These are phyloP conservation scores for Beauveria brongniartii DNA, from an alignment of 2,329 filamentous ascomycete genomes.

Conservation along the genomic window DNA sequence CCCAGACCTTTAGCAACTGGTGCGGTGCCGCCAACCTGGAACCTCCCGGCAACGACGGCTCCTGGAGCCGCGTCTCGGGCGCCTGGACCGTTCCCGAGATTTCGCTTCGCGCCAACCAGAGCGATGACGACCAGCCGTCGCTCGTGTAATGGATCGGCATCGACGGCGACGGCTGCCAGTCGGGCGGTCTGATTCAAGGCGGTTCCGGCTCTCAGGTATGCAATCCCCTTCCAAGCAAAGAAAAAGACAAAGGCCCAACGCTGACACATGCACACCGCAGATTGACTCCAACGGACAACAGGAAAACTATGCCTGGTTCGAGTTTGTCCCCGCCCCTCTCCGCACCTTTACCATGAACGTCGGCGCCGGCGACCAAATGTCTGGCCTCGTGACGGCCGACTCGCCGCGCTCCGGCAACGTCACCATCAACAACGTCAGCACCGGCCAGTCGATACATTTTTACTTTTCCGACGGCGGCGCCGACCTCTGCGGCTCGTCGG, in stretches of 20 bases:
- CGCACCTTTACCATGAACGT: not conserved
- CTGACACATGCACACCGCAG: not conserved
- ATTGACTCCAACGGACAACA: not conserved
- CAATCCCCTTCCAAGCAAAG: not conserved
- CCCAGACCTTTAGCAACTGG: conserved; percentile 1
- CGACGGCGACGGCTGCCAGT: conserved; percentile 1
- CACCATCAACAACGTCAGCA: conserved; percentile 4
- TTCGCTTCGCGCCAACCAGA: not conserved
- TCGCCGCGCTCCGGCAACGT: not conserved
- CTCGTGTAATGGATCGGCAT: conserved; percentile 4
- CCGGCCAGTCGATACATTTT: not conserved
- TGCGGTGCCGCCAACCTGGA: conserved; percentile 3
- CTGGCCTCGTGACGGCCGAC: not conserved
- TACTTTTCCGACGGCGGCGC: not conserved
- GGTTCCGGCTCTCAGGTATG: conserved; percentile 1
- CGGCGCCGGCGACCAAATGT: conserved; percentile 2
- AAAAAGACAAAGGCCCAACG: not conserved
- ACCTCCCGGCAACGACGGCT: not conserved
- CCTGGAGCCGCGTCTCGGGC: not conserved
- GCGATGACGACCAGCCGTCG: not conserved
- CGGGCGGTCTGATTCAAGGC: not conserved
- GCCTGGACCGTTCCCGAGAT: not conserved
- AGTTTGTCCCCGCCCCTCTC: not conserved
- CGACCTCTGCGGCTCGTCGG: conserved; percentile 5
- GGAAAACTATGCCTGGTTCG: not conserved